Percentiles rank a stretch among this genome's conserved stretches.
Conservation (phyloP, 805 yeast genomes). For the Sungouiella thailandica region DNA sequence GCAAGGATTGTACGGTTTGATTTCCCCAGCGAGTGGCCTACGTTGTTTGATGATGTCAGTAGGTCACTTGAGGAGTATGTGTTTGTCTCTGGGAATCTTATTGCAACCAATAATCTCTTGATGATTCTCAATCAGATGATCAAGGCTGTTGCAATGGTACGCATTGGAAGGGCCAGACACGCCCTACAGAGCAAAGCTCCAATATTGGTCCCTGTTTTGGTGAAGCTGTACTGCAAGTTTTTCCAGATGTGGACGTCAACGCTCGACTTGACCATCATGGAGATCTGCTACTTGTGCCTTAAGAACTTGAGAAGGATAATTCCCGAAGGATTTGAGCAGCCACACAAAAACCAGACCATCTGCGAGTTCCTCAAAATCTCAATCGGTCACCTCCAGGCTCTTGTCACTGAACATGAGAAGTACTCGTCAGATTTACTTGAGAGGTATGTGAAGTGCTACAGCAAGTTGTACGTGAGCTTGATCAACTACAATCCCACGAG, state of each 20-base stretch:
- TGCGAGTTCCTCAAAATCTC: slow-evolving; percentile 56
- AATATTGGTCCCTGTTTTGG: slow-evolving; percentile 52
- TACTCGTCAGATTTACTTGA: slow-evolving; percentile 49
- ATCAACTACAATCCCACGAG: slow-evolving; percentile 60
- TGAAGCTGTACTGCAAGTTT: slow-evolving; percentile 52
- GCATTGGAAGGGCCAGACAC: slow-evolving; percentile 78
- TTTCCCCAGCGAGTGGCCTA: slow-evolving; percentile 85
- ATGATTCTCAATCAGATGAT: slow-evolving; percentile 71
- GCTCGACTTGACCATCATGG: slow-evolving; percentile 52
- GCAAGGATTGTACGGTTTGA: slow-evolving; percentile 78
- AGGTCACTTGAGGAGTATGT: slow-evolving; percentile 40
- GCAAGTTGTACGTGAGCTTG: slow-evolving; percentile 65
- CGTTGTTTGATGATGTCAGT: slow-evolving; percentile 62
- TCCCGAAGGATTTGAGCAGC: slow-evolving; percentile 70
- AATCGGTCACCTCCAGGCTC: slow-evolving; percentile 53
- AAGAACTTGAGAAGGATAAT: slow-evolving; percentile 71
- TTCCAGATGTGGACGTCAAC: slow-evolving; percentile 60
- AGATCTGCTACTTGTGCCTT: slow-evolving; percentile 71
- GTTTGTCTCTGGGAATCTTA: slow-evolving; percentile 37
- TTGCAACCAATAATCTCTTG: slow-evolving; percentile 58
- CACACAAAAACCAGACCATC: slow-evolving; percentile 55
- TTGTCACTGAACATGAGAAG: slow-evolving; percentile 51
- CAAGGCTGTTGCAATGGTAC: slow-evolving; percentile 66
- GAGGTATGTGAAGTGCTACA: slow-evolving; percentile 66
- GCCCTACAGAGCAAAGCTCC: slow-evolving; percentile 74